Evolutionary conservation across 2,329 filamentous ascomycete genomes (phyloP), one percentile per base, ranked within the genome.

Genomic region (Sarocladium brachiariae): DNA sequence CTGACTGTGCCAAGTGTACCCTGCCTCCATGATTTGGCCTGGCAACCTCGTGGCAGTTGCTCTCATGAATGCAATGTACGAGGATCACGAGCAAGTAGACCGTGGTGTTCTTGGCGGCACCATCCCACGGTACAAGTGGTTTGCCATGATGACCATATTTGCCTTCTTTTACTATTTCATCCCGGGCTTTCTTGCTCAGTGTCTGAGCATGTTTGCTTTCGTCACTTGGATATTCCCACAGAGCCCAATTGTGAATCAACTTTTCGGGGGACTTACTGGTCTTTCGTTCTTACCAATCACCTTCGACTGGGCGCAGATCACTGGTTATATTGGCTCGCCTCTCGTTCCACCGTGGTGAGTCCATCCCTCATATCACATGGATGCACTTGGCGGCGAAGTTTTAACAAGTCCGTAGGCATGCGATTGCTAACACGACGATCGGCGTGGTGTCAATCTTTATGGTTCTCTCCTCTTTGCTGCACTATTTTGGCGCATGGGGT

Each of bases 21-120:
- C 80, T 3, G 81, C 83, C 0, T 79, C 84, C 9, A 87, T 89
- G 82, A 87, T 89, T 52, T 89, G 85, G 84, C 86, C 86, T 0
- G 74, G 72, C 2, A 85, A 80, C 47, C 70, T 89, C 21, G 83
- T 85, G 49, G 77, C 78, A 4, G 78, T 84, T 7, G 78, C 83
- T 1, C 67, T 89, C 31, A 84, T 89, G 70, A 83, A 84, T 57
- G 83, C 84, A 53, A 83, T 90, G 71, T 86, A 90, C 60, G 85
- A 89, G 55, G 66, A 66, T 23, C 74, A 76, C 31, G 69, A 76
- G 14, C 59, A 66, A 13, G 68, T 66, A 2, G 77, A 78, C 61
- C 78, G 65, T 34, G 76, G 64, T 2, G 64, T 81, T 16, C 58
- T 81, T 10, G 86, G 86, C 2, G 87, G 86, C 59, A 74, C 61